Conservation (phyloP, 2,329 filamentous ascomycete genomes). For the Neopestalotiopsis clavispora region DNA sequence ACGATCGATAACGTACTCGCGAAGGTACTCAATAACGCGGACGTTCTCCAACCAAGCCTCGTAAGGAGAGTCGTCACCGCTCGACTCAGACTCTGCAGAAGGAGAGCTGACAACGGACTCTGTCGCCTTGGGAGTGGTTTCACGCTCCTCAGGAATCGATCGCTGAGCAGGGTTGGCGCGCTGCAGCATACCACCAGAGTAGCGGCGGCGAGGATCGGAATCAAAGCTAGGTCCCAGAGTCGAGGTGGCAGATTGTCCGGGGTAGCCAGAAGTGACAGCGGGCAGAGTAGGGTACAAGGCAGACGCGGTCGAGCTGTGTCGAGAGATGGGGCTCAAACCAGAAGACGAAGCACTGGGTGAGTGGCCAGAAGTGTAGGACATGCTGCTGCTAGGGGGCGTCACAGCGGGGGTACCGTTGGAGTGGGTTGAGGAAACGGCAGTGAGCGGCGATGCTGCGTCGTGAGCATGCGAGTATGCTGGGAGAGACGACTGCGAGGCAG, state of each 20-base stretch:
- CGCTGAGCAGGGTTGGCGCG: slow-evolving; percentile 53
- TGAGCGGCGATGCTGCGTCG: slow-evolving; percentile 65
- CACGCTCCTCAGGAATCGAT: slow-evolving; percentile 37
- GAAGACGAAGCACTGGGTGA: slow-evolving; percentile 75
- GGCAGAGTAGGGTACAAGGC: slow-evolving; percentile 78
- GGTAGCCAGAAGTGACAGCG: slow-evolving; percentile 72
- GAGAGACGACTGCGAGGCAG: slow-evolving; percentile 40
- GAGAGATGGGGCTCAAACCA: slow-evolving; percentile 69
- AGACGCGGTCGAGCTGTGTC: slow-evolving; percentile 63
- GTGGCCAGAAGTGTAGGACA: slow-evolving; percentile 79
- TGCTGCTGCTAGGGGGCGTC: slow-evolving; percentile 75
- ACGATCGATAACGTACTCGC: slow-evolving; percentile 61
- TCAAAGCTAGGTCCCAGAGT: slow-evolving; percentile 73
- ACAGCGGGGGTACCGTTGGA: slow-evolving; percentile 72
- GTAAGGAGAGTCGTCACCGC: slow-evolving; percentile 61
- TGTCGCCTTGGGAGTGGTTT: slow-evolving; percentile 48
- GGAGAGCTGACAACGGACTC: slow-evolving; percentile 58
- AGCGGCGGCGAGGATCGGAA: slow-evolving; percentile 66
- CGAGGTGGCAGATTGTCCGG: slow-evolving; percentile 70
- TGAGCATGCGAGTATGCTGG: slow-evolving; percentile 50
- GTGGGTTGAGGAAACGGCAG: slow-evolving; percentile 60
- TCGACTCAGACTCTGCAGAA: slow-evolving; percentile 58
- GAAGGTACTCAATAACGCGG: slow-evolving; percentile 66
- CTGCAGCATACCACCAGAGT: slow-evolving; percentile 71
- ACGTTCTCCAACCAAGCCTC: slow-evolving; percentile 71